These are phyloP conservation scores for Batkoa obscura DNA, from an alignment of 371 early-diverging fungal species.

Conservation along the genomic window DNA sequence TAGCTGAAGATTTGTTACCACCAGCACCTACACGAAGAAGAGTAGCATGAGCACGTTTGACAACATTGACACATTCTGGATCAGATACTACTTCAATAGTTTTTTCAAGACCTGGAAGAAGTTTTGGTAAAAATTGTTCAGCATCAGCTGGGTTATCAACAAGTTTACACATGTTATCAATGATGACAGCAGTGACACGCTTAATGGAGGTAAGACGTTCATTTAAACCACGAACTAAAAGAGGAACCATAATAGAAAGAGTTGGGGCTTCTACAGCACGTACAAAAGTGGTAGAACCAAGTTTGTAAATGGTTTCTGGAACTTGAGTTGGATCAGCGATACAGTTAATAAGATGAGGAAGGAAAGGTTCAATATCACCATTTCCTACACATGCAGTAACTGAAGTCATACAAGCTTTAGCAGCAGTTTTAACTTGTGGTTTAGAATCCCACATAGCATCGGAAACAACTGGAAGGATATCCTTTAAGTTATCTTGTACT, in stretches of 20 bases:
- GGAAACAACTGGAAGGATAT: slow-evolving; percentile 49
- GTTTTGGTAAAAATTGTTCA: slow-evolving; percentile 61
- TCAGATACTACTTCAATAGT: slow-evolving; percentile 58
- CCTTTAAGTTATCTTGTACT: slow-evolving; percentile 38
- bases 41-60: slow-evolving; percentile 30
- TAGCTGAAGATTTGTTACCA: slow-evolving; percentile 13
- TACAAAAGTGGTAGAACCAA: slow-evolving; percentile 58
- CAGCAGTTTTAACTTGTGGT: slow-evolving; percentile 30
- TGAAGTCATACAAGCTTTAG: slow-evolving; percentile 21
- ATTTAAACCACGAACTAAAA: slow-evolving; percentile 52
- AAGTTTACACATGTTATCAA: slow-evolving; percentile 71
- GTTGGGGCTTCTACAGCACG: slow-evolving; percentile 58
- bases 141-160: slow-evolving; percentile 60
- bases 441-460: slow-evolving; percentile 65
- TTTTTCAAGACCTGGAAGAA: slow-evolving; percentile 55
- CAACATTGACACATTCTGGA: slow-evolving; percentile 59
- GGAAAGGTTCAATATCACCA: slow-evolving; percentile 41
- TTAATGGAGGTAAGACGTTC: slow-evolving; percentile 38
- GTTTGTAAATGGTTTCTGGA: slow-evolving; percentile 36
- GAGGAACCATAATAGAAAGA: slow-evolving; percentile 62
- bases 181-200: slow-evolving; percentile 64
- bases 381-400: slow-evolving; percentile 30
- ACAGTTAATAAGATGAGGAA: slow-evolving; percentile 35
- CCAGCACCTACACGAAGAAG: slow-evolving; percentile 24
- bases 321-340: slow-evolving; percentile 46